Evolutionary conservation across 352 stramenopile species (phyloP).

Genomic region (Globisporangium rhizosaccharum): DNA sequence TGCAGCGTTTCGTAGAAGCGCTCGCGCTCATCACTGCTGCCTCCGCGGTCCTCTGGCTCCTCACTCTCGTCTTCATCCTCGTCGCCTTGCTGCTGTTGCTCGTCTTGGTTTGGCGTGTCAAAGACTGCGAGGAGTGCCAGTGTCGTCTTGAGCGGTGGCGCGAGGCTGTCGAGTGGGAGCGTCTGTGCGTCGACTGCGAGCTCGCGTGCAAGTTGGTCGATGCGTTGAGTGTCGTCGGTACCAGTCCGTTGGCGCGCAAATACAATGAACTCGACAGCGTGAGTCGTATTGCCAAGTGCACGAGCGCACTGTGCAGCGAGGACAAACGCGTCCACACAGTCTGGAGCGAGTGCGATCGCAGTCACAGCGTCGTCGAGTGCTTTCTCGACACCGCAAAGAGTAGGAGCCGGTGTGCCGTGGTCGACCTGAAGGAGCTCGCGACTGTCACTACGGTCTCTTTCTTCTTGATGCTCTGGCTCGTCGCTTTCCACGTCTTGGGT

Average conservation of each 20-base stretch:
- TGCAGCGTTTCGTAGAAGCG: not conserved
- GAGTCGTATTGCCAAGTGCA: conserved; percentile 25
- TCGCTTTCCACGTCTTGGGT: conserved; percentile 14
- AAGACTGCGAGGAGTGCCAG: conserved; percentile 11
- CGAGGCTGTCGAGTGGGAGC: not conserved
- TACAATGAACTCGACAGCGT: conserved; percentile 22
- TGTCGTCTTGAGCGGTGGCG: conserved; percentile 9
- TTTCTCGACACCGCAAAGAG: conserved; percentile 28
- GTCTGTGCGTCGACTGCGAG: conserved; percentile 24
- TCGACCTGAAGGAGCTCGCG: not conserved
- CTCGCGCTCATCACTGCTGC: not conserved
- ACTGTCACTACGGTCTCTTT: not conserved
- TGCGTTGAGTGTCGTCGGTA: conserved; percentile 12
- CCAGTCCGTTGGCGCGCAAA: conserved; percentile 14
- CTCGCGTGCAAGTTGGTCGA: conserved; percentile 28
- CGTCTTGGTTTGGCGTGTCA: conserved; percentile 6
- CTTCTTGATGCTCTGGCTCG: conserved; percentile 7
- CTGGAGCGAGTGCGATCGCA: conserved; percentile 15
- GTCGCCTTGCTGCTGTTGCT: conserved; percentile 8
- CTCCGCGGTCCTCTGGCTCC: not conserved
- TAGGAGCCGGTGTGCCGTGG: not conserved
- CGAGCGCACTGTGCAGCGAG: conserved; percentile 36
- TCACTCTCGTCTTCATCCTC: not conserved
- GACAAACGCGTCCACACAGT: conserved; percentile 13
- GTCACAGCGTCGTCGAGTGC: conserved; percentile 32